Conservation (phyloP, 2,329 filamentous ascomycete species). For the Arthrobotrys conoides region DNA sequence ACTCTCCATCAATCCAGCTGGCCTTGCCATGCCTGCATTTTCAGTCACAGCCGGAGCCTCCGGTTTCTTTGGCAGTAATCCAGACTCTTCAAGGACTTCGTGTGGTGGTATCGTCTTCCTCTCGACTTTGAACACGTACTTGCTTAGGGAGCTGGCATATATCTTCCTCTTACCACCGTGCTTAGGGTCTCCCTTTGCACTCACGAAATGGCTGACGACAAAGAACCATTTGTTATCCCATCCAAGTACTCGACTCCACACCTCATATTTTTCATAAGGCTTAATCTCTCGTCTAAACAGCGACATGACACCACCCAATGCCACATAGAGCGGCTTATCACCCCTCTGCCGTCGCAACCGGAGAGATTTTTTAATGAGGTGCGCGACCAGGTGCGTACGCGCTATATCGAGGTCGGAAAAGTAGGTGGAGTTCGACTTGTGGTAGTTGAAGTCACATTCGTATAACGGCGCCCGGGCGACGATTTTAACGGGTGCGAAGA, state of each 20-base stretch:
- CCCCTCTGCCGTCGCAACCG: conserved; percentile 55
- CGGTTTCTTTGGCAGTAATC: conserved; percentile 81
- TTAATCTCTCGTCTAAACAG: conserved; percentile 81
- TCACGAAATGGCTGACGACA: conserved; percentile 80
- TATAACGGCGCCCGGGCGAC: conserved; percentile 77
- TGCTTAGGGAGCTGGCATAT: conserved; percentile 79
- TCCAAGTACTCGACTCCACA: conserved; percentile 78
- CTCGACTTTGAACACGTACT: conserved; percentile 86
- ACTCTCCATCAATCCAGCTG: conserved; percentile 56
- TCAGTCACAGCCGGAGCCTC: neutral
- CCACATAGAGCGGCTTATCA: conserved; percentile 62
- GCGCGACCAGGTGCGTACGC: conserved; percentile 83
- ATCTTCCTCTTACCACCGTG: conserved; percentile 75
- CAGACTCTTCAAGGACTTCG: conserved; percentile 78
- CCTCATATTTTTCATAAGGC: conserved; percentile 78
- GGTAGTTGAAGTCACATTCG: conserved; percentile 88
- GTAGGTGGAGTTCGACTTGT: conserved; percentile 88
- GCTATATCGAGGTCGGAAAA: conserved; percentile 88
- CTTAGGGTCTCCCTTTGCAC: conserved; percentile 67
- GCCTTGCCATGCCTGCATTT: neutral
- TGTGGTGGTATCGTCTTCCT: conserved; percentile 88
- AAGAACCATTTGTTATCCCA: conserved; percentile 90
- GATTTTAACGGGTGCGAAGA: conserved; percentile 81
- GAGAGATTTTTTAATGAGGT: conserved; percentile 68
- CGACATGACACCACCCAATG: conserved; percentile 79